phyloP scores from a whole-genome alignment of 2,329 filamentous ascomycete species.

The Aureobasidium leucospermi region DNA sequence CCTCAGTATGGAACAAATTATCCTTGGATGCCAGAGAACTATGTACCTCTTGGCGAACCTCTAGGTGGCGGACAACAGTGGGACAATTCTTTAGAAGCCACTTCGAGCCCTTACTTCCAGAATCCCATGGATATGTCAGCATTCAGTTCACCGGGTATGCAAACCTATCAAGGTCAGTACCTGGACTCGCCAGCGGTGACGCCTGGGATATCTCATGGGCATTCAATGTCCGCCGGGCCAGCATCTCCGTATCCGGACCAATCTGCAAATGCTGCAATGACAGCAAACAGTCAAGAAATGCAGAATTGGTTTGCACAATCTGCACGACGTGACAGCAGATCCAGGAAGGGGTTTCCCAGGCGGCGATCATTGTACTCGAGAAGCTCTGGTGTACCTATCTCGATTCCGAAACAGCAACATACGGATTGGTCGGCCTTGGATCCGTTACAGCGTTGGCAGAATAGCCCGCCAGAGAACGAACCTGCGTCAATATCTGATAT shows the following conservation, averaged over 20 bases:
- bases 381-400: conserved; percentile 6
- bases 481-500: conserved; percentile 58
- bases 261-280: conserved; percentile 4
- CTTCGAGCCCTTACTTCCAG: not conserved
- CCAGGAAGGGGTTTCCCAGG: not conserved
- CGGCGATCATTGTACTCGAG: conserved; percentile 7
- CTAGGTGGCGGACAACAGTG: not conserved
- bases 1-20: not conserved
- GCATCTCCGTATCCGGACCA: not conserved
- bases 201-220: not conserved
- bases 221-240: not conserved
- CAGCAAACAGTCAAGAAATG: conserved; percentile 9
- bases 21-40: not conserved
- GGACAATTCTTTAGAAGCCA: not conserved
- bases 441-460: conserved; percentile 57
- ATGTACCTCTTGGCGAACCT: not conserved
- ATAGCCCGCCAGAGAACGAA: conserved; percentile 63
- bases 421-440: conserved; percentile 33
- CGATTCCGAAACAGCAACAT: not conserved
- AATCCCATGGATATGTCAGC: conserved; percentile 1
- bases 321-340: conserved; percentile 1
- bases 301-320: conserved; percentile 7
- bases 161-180: not conserved
- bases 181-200: not conserved
- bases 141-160: not conserved